Evolutionary conservation across 768 basidiomycete species (phyloP).

Genomic region (Tylopilus sp.): DNA sequence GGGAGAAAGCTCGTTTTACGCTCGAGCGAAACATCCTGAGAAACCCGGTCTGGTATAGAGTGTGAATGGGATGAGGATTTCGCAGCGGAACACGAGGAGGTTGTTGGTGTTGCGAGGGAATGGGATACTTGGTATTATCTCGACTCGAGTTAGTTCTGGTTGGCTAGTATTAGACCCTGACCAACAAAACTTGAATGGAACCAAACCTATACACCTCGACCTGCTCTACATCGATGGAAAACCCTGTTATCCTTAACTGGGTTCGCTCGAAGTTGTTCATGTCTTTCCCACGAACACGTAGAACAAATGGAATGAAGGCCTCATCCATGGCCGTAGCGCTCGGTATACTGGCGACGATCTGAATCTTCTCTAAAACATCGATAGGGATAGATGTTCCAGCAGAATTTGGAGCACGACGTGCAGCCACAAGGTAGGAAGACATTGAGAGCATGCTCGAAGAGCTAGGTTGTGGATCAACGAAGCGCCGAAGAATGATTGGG

Average conservation of each 20-base stretch:
- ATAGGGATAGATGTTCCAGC: constrained; percentile 40
- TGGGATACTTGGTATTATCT: constrained; percentile 46
- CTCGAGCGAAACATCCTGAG: constrained; percentile 24
- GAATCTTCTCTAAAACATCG: constrained; percentile 57
- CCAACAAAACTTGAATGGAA: background rate
- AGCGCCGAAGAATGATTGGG: constrained; percentile 51
- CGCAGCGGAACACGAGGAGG: constrained; percentile 62
- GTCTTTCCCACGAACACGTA: constrained; percentile 59
- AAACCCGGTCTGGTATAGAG: constrained; percentile 46
- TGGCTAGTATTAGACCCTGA: constrained; percentile 5
- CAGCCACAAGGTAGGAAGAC: constrained; percentile 44
- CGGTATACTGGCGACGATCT: constrained; percentile 63
- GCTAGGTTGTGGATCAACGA: constrained; percentile 41
- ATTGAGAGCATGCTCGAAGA: constrained; percentile 30
- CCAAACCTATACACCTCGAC: constrained; percentile 64
- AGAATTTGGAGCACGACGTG: constrained; percentile 24
- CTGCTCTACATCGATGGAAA: constrained; percentile 59
- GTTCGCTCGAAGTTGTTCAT: constrained; percentile 47
- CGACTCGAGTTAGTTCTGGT: constrained; percentile 41
- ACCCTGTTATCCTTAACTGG: constrained; percentile 52
- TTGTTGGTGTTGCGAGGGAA: constrained; percentile 55
- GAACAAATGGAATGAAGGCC: constrained; percentile 47
- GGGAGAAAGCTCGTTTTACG: constrained; percentile 38
- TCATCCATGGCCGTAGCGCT: constrained; percentile 47
- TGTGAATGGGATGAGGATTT: constrained; percentile 46